These are phyloP conservation scores for Aspergillus novoparasiticus DNA, from an alignment of 2,329 filamentous ascomycete species.

Conservation along the genomic window DNA sequence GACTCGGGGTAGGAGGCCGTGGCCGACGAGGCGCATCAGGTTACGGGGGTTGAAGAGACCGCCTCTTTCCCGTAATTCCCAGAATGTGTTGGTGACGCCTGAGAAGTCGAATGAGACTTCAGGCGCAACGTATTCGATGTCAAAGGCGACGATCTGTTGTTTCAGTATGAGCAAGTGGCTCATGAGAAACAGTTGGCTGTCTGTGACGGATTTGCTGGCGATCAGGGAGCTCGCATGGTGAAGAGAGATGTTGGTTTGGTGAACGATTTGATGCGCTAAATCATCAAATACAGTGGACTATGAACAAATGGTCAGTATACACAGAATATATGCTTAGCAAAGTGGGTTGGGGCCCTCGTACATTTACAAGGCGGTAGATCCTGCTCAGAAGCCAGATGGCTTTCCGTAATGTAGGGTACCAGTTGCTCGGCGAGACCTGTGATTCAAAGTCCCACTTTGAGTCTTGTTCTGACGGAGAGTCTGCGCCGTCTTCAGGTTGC, in stretches of 20 bases:
- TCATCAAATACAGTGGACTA: conserved; percentile 71
- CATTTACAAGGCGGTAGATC: conserved; percentile 71
- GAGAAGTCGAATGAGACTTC: conserved; percentile 69
- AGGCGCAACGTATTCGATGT: conserved; percentile 76
- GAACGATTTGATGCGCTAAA: conserved; percentile 78
- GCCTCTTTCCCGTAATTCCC: conserved; percentile 66
- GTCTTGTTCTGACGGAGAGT: conserved; percentile 45
- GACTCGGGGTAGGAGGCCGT: conserved; percentile 63
- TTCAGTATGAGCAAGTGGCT: conserved; percentile 94
- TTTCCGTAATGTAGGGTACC: conserved; percentile 69
- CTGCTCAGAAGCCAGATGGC: conserved; percentile 69
- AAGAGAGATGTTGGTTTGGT: conserved; percentile 83
- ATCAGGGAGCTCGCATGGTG: conserved; percentile 74
- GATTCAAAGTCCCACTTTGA: conserved; percentile 57
- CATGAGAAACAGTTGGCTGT: conserved; percentile 88
- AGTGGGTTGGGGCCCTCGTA: conserved; percentile 30
- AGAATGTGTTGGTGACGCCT: conserved; percentile 66
- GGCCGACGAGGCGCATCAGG: conserved; percentile 61
- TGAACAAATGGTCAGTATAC: conserved; percentile 18
- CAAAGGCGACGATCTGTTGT: conserved; percentile 92
- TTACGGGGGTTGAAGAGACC: conserved; percentile 67
- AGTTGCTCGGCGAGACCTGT: conserved; percentile 59
- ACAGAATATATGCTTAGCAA: not conserved
- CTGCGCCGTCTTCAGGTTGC: conserved; percentile 53
- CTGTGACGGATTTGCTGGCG: conserved; percentile 64